These are phyloP conservation scores for Lachnellula subtilissima DNA, from an alignment of 2,329 filamentous ascomycete genomes.

Conservation along the genomic window DNA sequence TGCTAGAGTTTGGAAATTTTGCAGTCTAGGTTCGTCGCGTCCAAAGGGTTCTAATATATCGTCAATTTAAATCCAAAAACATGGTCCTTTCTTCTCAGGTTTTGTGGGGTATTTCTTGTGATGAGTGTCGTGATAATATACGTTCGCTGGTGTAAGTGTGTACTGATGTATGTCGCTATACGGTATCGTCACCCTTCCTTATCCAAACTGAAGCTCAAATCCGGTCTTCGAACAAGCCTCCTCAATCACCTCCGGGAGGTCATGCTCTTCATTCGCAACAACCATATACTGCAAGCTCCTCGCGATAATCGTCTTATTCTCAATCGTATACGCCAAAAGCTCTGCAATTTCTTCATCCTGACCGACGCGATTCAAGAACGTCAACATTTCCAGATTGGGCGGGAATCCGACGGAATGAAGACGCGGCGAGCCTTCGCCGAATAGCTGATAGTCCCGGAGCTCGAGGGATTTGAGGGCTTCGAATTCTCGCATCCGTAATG, in stretches of 20 bases:
- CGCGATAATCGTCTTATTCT: conserved; percentile 36
- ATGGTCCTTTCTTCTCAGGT: neutral
- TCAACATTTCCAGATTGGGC: conserved; percentile 41
- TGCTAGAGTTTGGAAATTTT: neutral
- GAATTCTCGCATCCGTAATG: conserved; percentile 43
- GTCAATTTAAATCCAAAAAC: too few relatives aligned
- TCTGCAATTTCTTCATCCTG: conserved; percentile 45
- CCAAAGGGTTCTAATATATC: too few relatives aligned
- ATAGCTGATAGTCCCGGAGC: conserved; percentile 45
- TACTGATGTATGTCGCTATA: too few relatives aligned
- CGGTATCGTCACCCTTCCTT: neutral
- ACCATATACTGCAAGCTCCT: conserved; percentile 36
- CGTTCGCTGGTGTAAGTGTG: neutral
- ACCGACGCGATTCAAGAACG: conserved; percentile 43
- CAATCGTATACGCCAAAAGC: conserved; percentile 38
- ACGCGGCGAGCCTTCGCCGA: conserved; percentile 41
- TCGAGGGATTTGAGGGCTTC: conserved; percentile 37
- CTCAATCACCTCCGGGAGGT: conserved; percentile 33
- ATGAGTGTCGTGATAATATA: neutral
- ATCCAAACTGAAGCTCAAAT: neutral
- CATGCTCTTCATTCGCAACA: conserved; percentile 33
- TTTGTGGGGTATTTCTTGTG: neutral
- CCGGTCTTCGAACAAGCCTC: conserved; percentile 28
- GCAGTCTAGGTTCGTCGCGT: neutral
- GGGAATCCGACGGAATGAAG: conserved; percentile 44